Conservation (phyloP, 805 yeast species). For the Clavispora fructus region DNA sequence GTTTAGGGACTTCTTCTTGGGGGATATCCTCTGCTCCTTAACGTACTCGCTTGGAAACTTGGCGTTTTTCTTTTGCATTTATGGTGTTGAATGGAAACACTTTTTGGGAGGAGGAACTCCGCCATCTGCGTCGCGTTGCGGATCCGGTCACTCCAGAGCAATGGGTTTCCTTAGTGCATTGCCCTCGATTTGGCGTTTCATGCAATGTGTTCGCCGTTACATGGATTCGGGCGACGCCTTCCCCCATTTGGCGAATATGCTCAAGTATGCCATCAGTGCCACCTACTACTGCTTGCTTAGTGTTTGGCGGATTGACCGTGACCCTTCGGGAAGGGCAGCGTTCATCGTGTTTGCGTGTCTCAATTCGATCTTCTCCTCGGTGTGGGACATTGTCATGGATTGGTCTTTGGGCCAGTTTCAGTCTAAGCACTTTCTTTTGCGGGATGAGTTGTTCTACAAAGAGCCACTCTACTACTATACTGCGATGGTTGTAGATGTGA, state of each 20-base stretch:
- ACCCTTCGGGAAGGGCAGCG: slow-evolving; percentile 40
- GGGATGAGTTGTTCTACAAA: slow-evolving; percentile 67
- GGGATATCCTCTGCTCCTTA: slow-evolving; percentile 84
- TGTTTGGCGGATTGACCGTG: slow-evolving; percentile 62
- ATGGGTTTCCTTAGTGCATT: slow-evolving; percentile 82
- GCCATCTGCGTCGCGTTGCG: slow-evolving; percentile 45
- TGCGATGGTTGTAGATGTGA: slow-evolving; percentile 69
- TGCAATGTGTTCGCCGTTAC: slow-evolving; percentile 89
- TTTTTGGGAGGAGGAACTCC: slow-evolving; percentile 32
- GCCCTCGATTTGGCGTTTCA: slow-evolving; percentile 85
- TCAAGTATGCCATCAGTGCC: slow-evolving; percentile 66
- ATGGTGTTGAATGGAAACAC: slow-evolving; percentile 65
- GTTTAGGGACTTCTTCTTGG: slow-evolving; percentile 87
- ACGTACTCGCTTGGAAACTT: slow-evolving; percentile 84
- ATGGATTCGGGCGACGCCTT: slow-evolving; percentile 93
- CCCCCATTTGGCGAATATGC: slow-evolving; percentile 89
- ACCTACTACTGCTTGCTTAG: slow-evolving; percentile 69
- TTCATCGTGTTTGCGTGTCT: slow-evolving; percentile 71
- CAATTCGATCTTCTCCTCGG: slow-evolving; percentile 62
- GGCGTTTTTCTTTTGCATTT: slow-evolving; percentile 81
- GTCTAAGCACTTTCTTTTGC: slow-evolving; percentile 50
- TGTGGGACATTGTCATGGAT: slow-evolving; percentile 95
- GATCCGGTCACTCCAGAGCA: slow-evolving; percentile 65
- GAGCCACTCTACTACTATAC: slow-evolving; percentile 57
- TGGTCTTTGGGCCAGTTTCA: slow-evolving; percentile 81